These are phyloP conservation scores for Phaeophleospora eucalypticola DNA, from an alignment of 2,329 filamentous ascomycete genomes.

Conservation along the genomic window DNA sequence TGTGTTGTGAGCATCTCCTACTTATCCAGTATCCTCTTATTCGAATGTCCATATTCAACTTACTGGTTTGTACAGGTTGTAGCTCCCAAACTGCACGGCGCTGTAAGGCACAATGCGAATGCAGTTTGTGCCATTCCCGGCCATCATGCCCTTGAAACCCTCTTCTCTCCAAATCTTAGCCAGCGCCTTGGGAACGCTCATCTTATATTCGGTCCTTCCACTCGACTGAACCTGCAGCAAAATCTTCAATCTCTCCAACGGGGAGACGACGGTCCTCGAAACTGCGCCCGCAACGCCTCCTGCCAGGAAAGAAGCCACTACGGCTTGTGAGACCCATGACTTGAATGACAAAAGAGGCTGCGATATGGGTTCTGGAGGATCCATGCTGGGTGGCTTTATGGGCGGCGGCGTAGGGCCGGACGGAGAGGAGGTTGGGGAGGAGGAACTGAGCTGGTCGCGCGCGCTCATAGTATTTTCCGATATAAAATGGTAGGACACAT, in stretches of 20 bases:
- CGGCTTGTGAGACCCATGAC: conserved; percentile 65
- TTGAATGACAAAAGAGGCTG: conserved; percentile 3
- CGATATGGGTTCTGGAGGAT: not conserved
- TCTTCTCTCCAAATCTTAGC: conserved; percentile 96
- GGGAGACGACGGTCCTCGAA: conserved; percentile 95
- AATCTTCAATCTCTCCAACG: conserved; percentile 93
- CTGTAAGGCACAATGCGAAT: conserved; percentile 98
- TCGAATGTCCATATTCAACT: no score
- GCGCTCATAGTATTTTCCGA: conserved; percentile 9
- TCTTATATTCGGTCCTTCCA: conserved; percentile 86
- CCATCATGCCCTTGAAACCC: conserved; percentile 95
- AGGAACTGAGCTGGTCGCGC: conserved; percentile 1
- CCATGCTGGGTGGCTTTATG: conserved; percentile 2
- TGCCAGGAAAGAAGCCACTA: conserved; percentile 87
- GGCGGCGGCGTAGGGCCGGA: not conserved
- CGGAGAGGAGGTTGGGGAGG: not conserved
- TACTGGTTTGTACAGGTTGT: conserved; percentile 94
- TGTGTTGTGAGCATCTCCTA: conserved; percentile 4
- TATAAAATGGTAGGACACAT: conserved; percentile 3
- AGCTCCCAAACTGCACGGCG: conserved; percentile 95
- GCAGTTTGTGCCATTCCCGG: conserved; percentile 96
- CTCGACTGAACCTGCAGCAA: conserved; percentile 93
- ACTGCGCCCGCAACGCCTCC: conserved; percentile 93
- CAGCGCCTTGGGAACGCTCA: conserved; percentile 84
- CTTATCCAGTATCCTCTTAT: not conserved